Evolutionary conservation across 83 land plant species (phyloP), one percentile per base, ranked within the genome.

Genomic region (Thuja plicata): DNA sequence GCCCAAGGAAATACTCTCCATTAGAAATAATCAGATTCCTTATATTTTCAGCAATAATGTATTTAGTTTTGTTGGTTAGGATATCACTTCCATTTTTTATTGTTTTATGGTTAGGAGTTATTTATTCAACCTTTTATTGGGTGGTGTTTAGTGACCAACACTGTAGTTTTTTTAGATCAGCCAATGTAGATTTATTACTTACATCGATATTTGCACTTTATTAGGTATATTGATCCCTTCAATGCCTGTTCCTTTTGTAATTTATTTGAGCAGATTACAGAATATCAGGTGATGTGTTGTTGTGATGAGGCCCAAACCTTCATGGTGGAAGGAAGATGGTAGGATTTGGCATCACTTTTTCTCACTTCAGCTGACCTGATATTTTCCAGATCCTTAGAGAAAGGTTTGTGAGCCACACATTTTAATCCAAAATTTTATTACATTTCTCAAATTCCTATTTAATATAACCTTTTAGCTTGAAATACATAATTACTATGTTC

Each of bases 311-410:
- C 99, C 3, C 94, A 97, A 84, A 90, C 91, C 41, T 91, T 91
- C 78, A 89, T 96, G 92, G 88, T 91, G 16, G 92, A 88, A 43
- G 89, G 93, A 0, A 93, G 95, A 83, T 98, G 96, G 95, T 89
- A 94, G 85, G 99, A 97, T 85, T 91, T 98, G 90, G 96, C 91
- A 0, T 96, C 99, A n/a, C 90, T 98, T 24, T 92, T 97, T 88
- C 95, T 98, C 79, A 94, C 99, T 40, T 97, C 99, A 1, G 97
- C 95, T 13, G 99, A 98, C 30, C 48, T 97, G n/a, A 89, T 98
- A 11, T 92, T 94, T 66, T 89, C 97, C 0, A 96, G 93, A 37
- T 92, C 96, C 3, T 89, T 96, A 5, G 99, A 98, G 86, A 98
- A 95, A 94, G 99, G 99, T 98, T 41, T 60, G 89, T 21, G 41